phyloP scores from a whole-genome alignment of 2,329 filamentous ascomycete species.

The Neonectria ditissima region DNA sequence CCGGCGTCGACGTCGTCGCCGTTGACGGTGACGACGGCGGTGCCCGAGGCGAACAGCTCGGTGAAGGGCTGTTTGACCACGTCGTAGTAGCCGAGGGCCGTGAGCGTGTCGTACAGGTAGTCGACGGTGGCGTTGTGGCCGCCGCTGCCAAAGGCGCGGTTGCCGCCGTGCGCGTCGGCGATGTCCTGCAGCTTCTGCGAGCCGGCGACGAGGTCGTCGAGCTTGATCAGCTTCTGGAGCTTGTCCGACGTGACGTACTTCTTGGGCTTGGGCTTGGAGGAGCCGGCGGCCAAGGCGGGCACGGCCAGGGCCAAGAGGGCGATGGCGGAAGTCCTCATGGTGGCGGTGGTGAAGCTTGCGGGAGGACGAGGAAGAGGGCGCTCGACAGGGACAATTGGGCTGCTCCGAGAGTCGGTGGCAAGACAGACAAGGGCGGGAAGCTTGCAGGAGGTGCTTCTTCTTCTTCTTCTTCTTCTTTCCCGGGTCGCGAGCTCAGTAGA shows the following conservation, averaged over 20 bases:
- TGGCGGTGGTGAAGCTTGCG: conserved; percentile 6
- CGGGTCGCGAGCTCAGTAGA: background rate
- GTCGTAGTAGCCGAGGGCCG: conserved; percentile 54
- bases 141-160: conserved; percentile 57
- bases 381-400: background rate
- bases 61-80: conserved; percentile 59
- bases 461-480: background rate
- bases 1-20: conserved; percentile 43
- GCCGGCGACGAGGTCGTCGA: conserved; percentile 56
- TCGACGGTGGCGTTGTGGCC: conserved; percentile 62
- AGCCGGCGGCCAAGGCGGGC: conserved; percentile 35
- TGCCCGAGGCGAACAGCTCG: conserved; percentile 52
- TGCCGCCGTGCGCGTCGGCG: conserved; percentile 56
- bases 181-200: conserved; percentile 59
- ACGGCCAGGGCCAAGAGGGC: conserved; percentile 44
- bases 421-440: background rate
- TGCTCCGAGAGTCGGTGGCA: background rate
- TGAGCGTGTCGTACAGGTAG: conserved; percentile 56
- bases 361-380: no score
- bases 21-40: conserved; percentile 46
- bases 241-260: conserved; percentile 52
- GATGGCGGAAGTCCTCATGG: conserved; percentile 43
- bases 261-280: conserved; percentile 41
- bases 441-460: background rate
- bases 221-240: conserved; percentile 54